These are phyloP conservation scores for Acanthamoeba royreba DNA, from an alignment of 208 protist species.

Conservation along the genomic window DNA sequence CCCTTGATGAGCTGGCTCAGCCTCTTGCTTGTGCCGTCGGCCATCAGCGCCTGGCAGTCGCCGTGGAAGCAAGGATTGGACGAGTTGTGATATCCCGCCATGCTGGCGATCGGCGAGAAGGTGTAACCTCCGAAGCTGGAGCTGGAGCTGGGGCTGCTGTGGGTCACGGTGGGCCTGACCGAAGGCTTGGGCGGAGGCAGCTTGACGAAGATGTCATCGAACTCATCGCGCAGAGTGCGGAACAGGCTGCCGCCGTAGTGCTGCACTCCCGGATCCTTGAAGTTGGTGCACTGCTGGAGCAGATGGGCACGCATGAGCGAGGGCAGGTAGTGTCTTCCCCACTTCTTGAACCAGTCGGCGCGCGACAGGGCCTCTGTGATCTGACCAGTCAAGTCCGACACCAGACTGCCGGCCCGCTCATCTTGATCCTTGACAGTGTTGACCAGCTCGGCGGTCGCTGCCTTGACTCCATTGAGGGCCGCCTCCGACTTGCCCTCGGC, in stretches of 20 bases:
- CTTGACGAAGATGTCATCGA: slow-evolving; percentile 72
- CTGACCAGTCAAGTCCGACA: slow-evolving; percentile 54
- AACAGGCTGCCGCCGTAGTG: slow-evolving; percentile 74
- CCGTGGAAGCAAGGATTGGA: slow-evolving; percentile 59
- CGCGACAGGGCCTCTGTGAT: slow-evolving; percentile 45
- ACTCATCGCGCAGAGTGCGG: slow-evolving; percentile 50
- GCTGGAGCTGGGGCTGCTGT: background rate
- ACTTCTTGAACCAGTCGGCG: slow-evolving; percentile 61
- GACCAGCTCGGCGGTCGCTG: background rate
- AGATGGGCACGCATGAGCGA: slow-evolving; percentile 61
- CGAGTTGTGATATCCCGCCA: slow-evolving; percentile 54
- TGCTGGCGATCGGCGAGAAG: background rate
- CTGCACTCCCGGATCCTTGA: slow-evolving; percentile 79
- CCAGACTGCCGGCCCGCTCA: background rate
- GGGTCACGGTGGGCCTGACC: background rate
- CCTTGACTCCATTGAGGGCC: background rate
- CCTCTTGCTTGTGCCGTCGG: slow-evolving; percentile 29
- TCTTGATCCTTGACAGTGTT: background rate
- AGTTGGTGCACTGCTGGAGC: slow-evolving; percentile 76
- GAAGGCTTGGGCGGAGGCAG: slow-evolving; percentile 71
- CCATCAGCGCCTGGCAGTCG: slow-evolving; percentile 32
- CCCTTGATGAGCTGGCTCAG: slow-evolving; percentile 55
- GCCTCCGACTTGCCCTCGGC: background rate
- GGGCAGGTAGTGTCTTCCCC: slow-evolving; percentile 74
- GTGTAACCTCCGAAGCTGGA: background rate